Percentiles rank a stretch among this genome's conserved stretches.
phyloP scores from a whole-genome alignment of 768 basidiomycete genomes.

The Chlorophyllum brunneum region DNA sequence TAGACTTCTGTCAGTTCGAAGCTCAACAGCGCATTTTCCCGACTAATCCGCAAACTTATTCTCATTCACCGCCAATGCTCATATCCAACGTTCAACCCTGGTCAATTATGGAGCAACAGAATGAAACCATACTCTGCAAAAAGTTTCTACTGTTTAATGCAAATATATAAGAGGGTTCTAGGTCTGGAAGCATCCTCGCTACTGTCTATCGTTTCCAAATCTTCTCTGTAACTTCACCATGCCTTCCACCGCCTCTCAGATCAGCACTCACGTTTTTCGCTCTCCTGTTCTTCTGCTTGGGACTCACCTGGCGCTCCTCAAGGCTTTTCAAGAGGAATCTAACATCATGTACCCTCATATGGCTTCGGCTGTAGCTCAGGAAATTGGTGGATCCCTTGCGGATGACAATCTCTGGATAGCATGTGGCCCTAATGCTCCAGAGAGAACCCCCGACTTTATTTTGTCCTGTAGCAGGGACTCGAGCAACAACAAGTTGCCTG shows the following conservation, averaged over 20 bases:
- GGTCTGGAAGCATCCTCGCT: neutral
- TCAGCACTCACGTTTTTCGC: neutral
- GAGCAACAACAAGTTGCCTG: conserved; percentile 42
- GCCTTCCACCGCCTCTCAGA: neutral
- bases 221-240: neutral
- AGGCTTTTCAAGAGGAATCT: neutral
- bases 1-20: neutral
- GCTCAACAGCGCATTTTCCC: too few species aligned
- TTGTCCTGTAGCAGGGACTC: conserved; percentile 42
- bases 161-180: neutral
- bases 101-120: too few species aligned
- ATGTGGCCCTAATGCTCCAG: neutral
- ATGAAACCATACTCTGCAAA: too few species aligned
- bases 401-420: conserved; percentile 4
- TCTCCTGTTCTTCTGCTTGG: neutral
- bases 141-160: too few species aligned
- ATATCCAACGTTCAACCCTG: too few species aligned
- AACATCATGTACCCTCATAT: conserved; percentile 8
- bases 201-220: neutral
- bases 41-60: too few species aligned
- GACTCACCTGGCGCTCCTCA: neutral
- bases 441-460: conserved; percentile 30
- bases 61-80: too few species aligned
- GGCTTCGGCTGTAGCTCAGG: neutral
- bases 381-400: neutral